A percentile compares a stretch with the other conserved stretches of the same genome.
Conservation (phyloP, 495 filamentous ascomycete genomes). For the Aspergillus olivimuriae region DNA sequence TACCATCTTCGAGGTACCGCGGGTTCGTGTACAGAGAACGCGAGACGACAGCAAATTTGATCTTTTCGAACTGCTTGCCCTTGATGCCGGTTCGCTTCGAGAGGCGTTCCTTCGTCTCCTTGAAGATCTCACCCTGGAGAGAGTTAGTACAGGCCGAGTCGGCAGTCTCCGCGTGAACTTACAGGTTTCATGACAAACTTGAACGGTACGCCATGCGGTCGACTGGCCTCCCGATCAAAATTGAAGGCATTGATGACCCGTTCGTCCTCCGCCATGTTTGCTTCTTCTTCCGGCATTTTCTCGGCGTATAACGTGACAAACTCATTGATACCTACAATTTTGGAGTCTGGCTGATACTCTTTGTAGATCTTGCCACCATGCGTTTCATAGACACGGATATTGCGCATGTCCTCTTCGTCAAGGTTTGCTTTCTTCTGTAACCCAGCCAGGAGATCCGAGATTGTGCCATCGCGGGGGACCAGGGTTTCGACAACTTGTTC, state of each 20-base stretch:
- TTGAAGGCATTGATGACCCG: slow-evolving; percentile 73
- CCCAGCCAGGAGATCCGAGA: slow-evolving; percentile 66
- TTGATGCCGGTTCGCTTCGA: slow-evolving; percentile 89
- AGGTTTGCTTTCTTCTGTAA: slow-evolving; percentile 76
- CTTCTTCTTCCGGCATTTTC: slow-evolving; percentile 72
- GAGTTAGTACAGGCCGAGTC: slow-evolving; percentile 15
- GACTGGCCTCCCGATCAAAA: slow-evolving; percentile 79
- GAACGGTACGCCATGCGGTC: slow-evolving; percentile 81
- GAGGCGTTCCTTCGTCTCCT: slow-evolving; percentile 83
- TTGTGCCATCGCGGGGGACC: slow-evolving; percentile 71
- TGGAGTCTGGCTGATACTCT: slow-evolving; percentile 56
- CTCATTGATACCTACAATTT: slow-evolving; percentile 72
- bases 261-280: slow-evolving; percentile 49
- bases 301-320: slow-evolving; percentile 78
- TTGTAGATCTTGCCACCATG: slow-evolving; percentile 74
- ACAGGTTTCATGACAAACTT: slow-evolving; percentile 81
- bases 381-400: slow-evolving; percentile 72
- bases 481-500: slow-evolving; percentile 76
- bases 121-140: slow-evolving; percentile 71
- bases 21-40: slow-evolving; percentile 65
- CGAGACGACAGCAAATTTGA: slow-evolving; percentile 85
- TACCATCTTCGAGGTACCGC: slow-evolving; percentile 83
- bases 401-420: slow-evolving; percentile 59
- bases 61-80: slow-evolving; percentile 97
- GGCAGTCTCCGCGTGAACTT: slow-evolving; percentile 16